Percentiles rank a stretch among this genome's conserved stretches.
These are phyloP conservation scores for Peronospora farinosa DNA, from an alignment of 352 stramenopile species.

Conservation along the genomic window DNA sequence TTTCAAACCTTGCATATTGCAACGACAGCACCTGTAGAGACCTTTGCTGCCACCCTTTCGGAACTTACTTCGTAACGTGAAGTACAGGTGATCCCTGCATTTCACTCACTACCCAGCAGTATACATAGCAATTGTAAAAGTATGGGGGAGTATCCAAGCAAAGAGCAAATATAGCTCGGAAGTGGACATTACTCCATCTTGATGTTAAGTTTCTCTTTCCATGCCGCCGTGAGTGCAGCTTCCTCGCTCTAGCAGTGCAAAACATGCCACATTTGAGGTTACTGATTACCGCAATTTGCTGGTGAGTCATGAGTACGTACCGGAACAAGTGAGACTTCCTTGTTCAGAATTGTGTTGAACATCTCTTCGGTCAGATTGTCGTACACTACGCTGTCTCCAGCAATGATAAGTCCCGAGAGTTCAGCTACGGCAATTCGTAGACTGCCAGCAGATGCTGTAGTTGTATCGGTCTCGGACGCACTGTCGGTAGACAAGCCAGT, in stretches of 20 bases:
- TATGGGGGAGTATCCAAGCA: too few species aligned
- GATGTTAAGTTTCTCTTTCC: constrained; percentile 13
- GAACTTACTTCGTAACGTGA: too few species aligned
- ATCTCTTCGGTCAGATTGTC: constrained; percentile 31
- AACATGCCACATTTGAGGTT: background rate
- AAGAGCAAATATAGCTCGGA: too few species aligned
- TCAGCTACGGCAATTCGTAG: constrained; percentile 60
- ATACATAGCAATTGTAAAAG: too few species aligned
- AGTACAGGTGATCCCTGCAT: too few species aligned
- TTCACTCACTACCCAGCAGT: too few species aligned
- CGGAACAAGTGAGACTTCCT: constrained; percentile 44
- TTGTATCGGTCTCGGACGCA: background rate
- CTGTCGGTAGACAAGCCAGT: constrained; percentile 5
- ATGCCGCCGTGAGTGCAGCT: constrained; percentile 13
- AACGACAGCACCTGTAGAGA: too few species aligned
- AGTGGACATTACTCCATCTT: background rate
- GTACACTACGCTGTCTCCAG: constrained; percentile 28
- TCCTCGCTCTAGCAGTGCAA: constrained; percentile 11
- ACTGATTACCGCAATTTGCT: background rate
- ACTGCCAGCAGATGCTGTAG: constrained; percentile 2
- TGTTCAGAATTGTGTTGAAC: constrained; percentile 34
- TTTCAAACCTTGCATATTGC: too few species aligned
- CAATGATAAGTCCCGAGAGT: constrained; percentile 48
- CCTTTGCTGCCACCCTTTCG: too few species aligned
- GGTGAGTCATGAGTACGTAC: constrained; percentile 22